Percentiles rank a stretch among this genome's conserved stretches.
phyloP scores from a whole-genome alignment of 2,329 filamentous ascomycete genomes.

The Sphaerulina populicola region DNA sequence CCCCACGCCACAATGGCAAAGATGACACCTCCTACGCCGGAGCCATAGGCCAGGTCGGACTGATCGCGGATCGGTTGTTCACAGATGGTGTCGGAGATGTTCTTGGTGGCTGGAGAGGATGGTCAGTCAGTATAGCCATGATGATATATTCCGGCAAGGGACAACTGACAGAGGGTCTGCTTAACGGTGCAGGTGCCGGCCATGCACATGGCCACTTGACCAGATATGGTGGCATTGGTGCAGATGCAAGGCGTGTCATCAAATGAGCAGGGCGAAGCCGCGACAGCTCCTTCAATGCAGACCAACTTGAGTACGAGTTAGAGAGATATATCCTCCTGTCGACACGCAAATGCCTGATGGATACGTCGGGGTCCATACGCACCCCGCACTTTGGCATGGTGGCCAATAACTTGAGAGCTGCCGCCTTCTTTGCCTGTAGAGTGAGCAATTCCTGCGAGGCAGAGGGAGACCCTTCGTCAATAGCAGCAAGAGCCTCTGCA shows the following conservation, averaged over 20 bases:
- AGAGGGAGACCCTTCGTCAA: not conserved
- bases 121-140: not conserved
- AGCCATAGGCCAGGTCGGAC: not conserved
- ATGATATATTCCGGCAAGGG: not conserved
- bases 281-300: conserved; percentile 2
- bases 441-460: not conserved
- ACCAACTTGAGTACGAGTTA: conserved; percentile 1
- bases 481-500: not conserved
- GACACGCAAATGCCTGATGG: not conserved
- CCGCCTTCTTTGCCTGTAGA: conserved; percentile 4
- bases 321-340: not conserved
- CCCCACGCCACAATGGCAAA: conserved; percentile 9
- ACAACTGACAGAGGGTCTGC: conserved; percentile 2
- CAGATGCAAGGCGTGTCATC: conserved; percentile 5
- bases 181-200: conserved; percentile 7
- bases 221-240: conserved; percentile 7
- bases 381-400: conserved; percentile 11
- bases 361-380: not conserved
- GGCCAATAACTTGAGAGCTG: conserved; percentile 4
- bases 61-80: conserved; percentile 3
- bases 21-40: conserved; percentile 5
- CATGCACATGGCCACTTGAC: not conserved
- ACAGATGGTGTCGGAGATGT: conserved; percentile 10
- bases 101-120: conserved; percentile 6
- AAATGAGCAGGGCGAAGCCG: conserved; percentile 4